Evolutionary conservation across 306 rosid species (phyloP), one percentile per base, ranked within the genome.

Genomic region (Glycine latifolia): DNA sequence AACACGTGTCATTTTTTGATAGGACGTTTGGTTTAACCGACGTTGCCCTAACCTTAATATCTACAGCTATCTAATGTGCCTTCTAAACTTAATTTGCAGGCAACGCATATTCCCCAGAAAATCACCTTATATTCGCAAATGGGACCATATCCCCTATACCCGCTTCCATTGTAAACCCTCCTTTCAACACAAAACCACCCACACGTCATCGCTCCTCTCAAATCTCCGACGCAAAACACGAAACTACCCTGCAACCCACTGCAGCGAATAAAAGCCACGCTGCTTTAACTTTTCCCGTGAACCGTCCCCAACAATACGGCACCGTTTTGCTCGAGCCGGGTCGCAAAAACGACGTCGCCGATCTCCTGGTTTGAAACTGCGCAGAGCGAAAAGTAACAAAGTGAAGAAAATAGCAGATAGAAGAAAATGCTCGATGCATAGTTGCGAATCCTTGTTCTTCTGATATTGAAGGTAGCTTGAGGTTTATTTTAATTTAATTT

Each of bases 341-440:
- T 11, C 59, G 3, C 9, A 0, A 70, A 84, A 80, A 87, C 89
- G 89, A 72, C 89, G 87, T 80, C 84, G 87, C 39, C 8, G 37
- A 48, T 2, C 31, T 26, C 31, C 31, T 26, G 2, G 31, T 26
- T 26, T 26, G 31, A 26, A 26, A 26, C 31, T 26, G 31, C 31
- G 31, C 31, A 26, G 31, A 26, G 31, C 31, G 31, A 26, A 26
- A 26, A 26, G 31, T 26, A 26, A 26, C 31, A 26, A 26, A 26
- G 31, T 26, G 31, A 26, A 26, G 31, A 20, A 20, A 20, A 20
- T 0, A 20, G 20, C 20, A 20, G 20, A 20, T 20, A 20, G 31
- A 26, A 26, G 31, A 26, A 52, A 68, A 68, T 65, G 79, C 47
- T 70, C 14, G 44, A 55, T 66, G 2, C 1, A 5, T 4, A 17